A percentile compares a stretch with the other conserved stretches of the same genome.
These are phyloP conservation scores for Fusarium albidum DNA, from an alignment of 2,329 filamentous ascomycete genomes.

Conservation along the genomic window DNA sequence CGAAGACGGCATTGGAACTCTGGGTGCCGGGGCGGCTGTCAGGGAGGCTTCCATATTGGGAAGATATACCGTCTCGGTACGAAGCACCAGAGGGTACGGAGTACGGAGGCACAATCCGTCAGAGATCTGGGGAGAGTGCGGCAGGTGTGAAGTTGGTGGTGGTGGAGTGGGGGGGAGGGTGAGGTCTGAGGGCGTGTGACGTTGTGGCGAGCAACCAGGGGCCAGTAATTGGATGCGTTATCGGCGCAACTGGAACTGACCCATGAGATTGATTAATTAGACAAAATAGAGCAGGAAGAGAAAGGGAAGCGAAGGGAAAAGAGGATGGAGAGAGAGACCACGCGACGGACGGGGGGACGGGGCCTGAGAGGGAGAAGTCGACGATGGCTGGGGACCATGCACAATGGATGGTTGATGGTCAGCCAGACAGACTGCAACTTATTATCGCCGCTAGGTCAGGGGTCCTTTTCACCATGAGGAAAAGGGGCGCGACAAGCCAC, in stretches of 20 bases:
- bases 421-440: background rate
- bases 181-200: slow-evolving; percentile 21
- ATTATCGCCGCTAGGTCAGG: slow-evolving; percentile 24
- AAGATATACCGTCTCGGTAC: slow-evolving; percentile 35
- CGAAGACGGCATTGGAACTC: slow-evolving; percentile 34
- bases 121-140: slow-evolving; percentile 23
- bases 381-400: slow-evolving; percentile 34
- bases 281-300: slow-evolving; percentile 13
- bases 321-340: slow-evolving; percentile 12
- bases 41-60: slow-evolving; percentile 39
- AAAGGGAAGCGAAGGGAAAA: slow-evolving; percentile 28
- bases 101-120: slow-evolving; percentile 16
- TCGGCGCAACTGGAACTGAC: slow-evolving; percentile 29
- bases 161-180: slow-evolving; percentile 30
- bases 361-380: slow-evolving; percentile 24
- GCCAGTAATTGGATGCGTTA: slow-evolving; percentile 28
- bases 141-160: slow-evolving; percentile 24
- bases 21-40: slow-evolving; percentile 30
- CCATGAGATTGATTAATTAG: slow-evolving; percentile 6
- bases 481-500: slow-evolving; percentile 14
- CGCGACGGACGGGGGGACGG: slow-evolving; percentile 5
- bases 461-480: slow-evolving; percentile 18
- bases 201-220: slow-evolving; percentile 14
- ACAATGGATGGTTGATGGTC: slow-evolving; percentile 25
- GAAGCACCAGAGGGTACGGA: slow-evolving; percentile 11